Conservation (phyloP, 768 basidiomycete species). For the Boletus huronensis region DNA sequence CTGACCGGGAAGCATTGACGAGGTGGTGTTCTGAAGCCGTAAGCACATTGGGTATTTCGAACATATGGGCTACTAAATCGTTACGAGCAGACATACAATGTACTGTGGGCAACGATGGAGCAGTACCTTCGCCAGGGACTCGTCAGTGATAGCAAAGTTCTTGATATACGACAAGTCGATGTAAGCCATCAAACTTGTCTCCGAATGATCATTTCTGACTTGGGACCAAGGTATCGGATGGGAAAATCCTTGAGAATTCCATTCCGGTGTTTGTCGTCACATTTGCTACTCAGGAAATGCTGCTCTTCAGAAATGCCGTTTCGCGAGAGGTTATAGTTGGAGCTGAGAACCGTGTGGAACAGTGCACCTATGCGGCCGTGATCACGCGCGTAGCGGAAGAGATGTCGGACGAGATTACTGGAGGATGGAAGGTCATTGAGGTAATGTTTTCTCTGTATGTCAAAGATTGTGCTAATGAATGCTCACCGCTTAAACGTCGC, state of each 20-base stretch:
- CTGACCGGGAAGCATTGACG: conserved; percentile 80
- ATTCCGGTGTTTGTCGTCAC: conserved; percentile 88
- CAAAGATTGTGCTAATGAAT: background rate
- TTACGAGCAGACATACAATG: conserved; percentile 78
- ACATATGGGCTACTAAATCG: background rate
- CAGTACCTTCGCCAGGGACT: conserved; percentile 89
- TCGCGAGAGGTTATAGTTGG: conserved; percentile 86
- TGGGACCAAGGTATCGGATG: conserved; percentile 62
- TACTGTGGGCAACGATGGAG: conserved; percentile 98
- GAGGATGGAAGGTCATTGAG: conserved; percentile 98
- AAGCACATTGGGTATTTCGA: conserved; percentile 30
- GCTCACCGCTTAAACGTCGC: background rate
- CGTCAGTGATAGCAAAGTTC: conserved; percentile 87
- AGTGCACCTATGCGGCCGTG: conserved; percentile 89
- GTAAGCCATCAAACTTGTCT: conserved; percentile 43
- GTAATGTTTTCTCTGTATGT: conserved; percentile 41
- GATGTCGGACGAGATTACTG: conserved; percentile 87
- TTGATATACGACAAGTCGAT: conserved; percentile 97
- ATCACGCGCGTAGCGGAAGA: conserved; percentile 87
- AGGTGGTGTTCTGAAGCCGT: conserved; percentile 97
- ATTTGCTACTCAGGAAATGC: conserved; percentile 91
- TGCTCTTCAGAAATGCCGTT: conserved; percentile 87
- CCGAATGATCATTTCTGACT: conserved; percentile 1
- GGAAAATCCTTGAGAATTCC: conserved; percentile 86
- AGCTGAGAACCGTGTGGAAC: conserved; percentile 86